Conservation (phyloP, 306 rosid genomes). For the Nissolia schottii region DNA sequence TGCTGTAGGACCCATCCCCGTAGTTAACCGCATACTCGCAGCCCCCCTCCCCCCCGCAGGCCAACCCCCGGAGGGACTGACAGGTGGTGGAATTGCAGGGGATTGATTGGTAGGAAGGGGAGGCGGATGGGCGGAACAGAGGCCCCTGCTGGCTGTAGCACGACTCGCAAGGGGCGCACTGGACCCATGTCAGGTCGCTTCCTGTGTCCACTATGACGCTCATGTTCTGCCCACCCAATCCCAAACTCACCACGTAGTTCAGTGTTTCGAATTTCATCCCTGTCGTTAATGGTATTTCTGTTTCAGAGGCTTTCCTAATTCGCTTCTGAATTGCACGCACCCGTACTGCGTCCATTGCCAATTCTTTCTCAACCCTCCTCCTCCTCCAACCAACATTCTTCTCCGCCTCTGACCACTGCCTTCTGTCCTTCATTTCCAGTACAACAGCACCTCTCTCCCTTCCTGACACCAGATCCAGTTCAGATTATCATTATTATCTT, state of each 20-base stretch:
- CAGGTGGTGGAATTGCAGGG: conserved; percentile 63
- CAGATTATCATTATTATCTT: too few species aligned
- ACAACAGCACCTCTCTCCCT: conserved; percentile 45
- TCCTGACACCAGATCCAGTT: conserved; percentile 42
- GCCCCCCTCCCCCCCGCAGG: too few species aligned
- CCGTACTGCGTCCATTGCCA: conserved; percentile 34
- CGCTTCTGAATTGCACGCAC: conserved; percentile 40
- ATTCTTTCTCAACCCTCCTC: conserved; percentile 31
- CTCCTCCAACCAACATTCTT: conserved; percentile 19
- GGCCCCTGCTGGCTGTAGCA: conserved; percentile 81
- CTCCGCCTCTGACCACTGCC: conserved; percentile 36
- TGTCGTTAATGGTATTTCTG: conserved; percentile 66
- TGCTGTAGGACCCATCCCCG: conserved; percentile 79
- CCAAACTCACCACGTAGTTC: conserved; percentile 76
- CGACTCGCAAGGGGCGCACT: conserved; percentile 70
- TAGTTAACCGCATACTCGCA: conserved; percentile 60
- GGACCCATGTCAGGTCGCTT: conserved; percentile 87
- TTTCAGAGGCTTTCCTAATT: conserved; percentile 29
- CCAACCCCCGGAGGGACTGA: conserved; percentile 43
- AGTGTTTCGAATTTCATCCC: conserved; percentile 59
- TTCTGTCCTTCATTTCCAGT: conserved; percentile 55
- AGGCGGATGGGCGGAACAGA: conserved; percentile 56
- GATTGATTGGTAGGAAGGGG: conserved; percentile 54
- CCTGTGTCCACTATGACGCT: conserved; percentile 89
- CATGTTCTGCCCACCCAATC: conserved; percentile 50